Evolutionary conservation across 306 rosid species (phyloP), one percentile per base, ranked within the genome.

Genomic region (Quercus engelmannii): DNA sequence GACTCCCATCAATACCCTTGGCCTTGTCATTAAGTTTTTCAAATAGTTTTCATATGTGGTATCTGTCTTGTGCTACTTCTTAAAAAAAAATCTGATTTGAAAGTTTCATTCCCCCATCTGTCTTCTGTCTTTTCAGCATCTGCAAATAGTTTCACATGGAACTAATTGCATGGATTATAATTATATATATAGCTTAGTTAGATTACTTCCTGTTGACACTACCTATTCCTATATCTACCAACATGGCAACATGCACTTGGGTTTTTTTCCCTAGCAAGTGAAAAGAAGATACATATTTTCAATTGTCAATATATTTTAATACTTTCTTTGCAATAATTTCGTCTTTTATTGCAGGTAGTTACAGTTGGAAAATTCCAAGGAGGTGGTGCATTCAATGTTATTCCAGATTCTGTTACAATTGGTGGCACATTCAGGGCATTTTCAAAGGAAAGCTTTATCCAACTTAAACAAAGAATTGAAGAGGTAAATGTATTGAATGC

Each of bases 381-480:
- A 80, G 92, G 90, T 41, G 92, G 83, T 17, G 92, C 92, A 18
- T 82, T 89, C 76, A 89, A 89, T 70, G 88, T 89, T 41, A 89
- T 89, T 80, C 92, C 92, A 12, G 92, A 86, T 80, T 89, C 88
- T 33, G 92, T 89, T 41, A 74, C 82, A 38, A 82, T 89, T 68
- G 92, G 87, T 17, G 92, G 92, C 80, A 89, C 90, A 33, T 89
- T 89, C 86, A 88, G 88, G 38, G 88, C 88, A 71, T 89, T 89
- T 75, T 75, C 86, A 30, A 78, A 35, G 77, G 84, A 84, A 49
- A 78, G 83, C 70, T 52, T 89, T 30, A 5, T 74, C 69, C 86
- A 79, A 64, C 91, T 88, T 54, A 71, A 73, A 81, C 78, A 86
- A 52, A 87, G 88, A 0, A 83, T 88, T 70, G 61, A 76, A 65